Evolutionary conservation across 2,329 filamentous ascomycete species (phyloP).

Genomic region (Phoma herbarum): DNA sequence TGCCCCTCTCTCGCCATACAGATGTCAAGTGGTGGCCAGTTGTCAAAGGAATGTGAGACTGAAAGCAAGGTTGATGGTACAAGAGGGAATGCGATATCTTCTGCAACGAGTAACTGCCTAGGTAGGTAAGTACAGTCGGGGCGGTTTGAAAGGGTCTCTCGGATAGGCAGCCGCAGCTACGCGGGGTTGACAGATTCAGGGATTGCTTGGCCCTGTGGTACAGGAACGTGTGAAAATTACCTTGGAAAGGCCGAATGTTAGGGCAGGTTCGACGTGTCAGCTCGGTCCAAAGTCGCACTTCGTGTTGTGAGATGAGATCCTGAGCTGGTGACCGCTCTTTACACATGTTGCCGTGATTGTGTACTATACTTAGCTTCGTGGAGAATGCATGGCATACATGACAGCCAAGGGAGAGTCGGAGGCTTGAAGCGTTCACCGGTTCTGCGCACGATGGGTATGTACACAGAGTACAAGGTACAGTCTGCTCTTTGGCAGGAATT

Average conservation of each 20-base stretch:
- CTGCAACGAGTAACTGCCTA: constrained; percentile 3
- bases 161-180: constrained; percentile 1
- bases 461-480: background rate
- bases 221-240: constrained; percentile 8
- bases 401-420: constrained; percentile 8
- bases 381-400: constrained; percentile 18
- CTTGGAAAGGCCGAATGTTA: constrained; percentile 3
- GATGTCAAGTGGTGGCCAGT: background rate
- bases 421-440: background rate
- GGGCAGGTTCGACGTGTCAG: constrained; percentile 6
- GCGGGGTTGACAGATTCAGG: constrained; percentile 1
- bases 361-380: constrained; percentile 18
- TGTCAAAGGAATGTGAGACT: constrained; percentile 14
- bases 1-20: background rate
- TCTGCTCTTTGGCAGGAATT: constrained; percentile 1
- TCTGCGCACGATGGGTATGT: background rate
- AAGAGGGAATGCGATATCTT: constrained; percentile 2
- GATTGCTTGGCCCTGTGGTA: constrained; percentile 17
- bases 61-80: constrained; percentile 17
- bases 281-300: constrained; percentile 3
- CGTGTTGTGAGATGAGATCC: constrained; percentile 13
- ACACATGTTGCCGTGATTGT: constrained; percentile 2
- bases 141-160: background rate
- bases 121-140: constrained; percentile 7
- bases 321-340: background rate